phyloP scores from a whole-genome alignment of 2,329 filamentous ascomycete species.

The Zymoseptoria tritici region DNA sequence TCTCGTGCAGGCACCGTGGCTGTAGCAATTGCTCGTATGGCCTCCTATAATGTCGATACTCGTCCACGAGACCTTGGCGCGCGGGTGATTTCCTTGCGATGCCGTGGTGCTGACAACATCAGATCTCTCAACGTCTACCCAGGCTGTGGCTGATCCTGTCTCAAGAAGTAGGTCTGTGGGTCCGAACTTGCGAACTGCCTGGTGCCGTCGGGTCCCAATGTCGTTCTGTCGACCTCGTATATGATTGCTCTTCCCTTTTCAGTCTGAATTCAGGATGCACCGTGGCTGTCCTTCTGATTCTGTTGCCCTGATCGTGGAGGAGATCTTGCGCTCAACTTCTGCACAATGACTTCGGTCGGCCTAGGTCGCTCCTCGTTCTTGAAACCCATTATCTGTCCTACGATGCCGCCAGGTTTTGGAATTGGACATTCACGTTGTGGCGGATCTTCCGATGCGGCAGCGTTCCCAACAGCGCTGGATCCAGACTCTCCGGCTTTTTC shows the following conservation, averaged over 20 bases:
- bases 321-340: constrained; percentile 15
- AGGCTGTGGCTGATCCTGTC: background rate
- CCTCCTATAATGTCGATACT: background rate
- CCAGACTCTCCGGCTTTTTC: background rate
- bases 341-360: constrained; percentile 23
- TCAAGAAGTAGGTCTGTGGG: background rate
- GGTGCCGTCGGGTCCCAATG: background rate
- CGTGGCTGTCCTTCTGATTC: background rate
- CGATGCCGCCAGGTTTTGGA: constrained; percentile 74
- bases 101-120: background rate
- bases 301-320: background rate
- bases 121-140: background rate
- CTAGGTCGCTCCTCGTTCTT: constrained; percentile 31
- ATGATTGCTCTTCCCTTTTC: background rate
- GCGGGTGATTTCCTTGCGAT: background rate
- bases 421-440: constrained; percentile 70
- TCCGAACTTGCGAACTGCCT: background rate
- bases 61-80: background rate
- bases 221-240: background rate
- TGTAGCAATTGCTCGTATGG: background rate
- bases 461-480: constrained; percentile 4
- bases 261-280: constrained; percentile 4
- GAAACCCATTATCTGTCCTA: constrained; percentile 71
- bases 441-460: background rate
- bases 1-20: background rate